Evolutionary conservation across 805 yeast genomes (phyloP).

Genomic region (Starmerella tilneyi): DNA sequence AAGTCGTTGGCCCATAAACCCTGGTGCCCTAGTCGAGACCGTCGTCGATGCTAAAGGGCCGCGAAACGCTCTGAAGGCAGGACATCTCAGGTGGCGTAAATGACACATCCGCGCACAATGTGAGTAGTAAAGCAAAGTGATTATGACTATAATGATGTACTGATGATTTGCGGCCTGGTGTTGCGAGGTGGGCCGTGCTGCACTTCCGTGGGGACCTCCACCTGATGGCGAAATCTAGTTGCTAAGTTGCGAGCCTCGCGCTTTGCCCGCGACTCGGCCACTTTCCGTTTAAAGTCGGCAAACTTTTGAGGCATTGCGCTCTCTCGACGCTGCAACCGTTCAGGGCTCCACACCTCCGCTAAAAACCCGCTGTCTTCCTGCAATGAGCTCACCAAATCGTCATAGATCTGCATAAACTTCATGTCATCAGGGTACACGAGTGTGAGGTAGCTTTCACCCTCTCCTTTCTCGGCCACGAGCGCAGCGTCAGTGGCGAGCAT

Average conservation of each 20-base stretch:
- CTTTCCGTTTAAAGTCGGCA: slow-evolving; percentile 3
- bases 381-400: background rate
- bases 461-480: slow-evolving; percentile 38
- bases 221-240: background rate
- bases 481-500: slow-evolving; percentile 38
- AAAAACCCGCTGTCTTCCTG: background rate
- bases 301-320: slow-evolving; percentile 1
- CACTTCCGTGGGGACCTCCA: background rate
- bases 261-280: background rate
- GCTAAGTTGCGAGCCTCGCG: background rate
- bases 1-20: background rate
- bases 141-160: too few relatives aligned
- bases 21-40: background rate
- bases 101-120: too few relatives aligned
- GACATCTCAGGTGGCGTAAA: too few relatives aligned
- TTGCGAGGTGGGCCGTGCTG: too few relatives aligned
- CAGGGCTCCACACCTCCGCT: slow-evolving; percentile 1
- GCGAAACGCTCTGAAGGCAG: background rate
- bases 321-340: background rate
- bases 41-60: background rate
- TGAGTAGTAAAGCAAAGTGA: too few relatives aligned
- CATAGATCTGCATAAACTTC: slow-evolving; percentile 36
- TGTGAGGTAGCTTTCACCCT: slow-evolving; percentile 43
- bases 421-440: slow-evolving; percentile 48
- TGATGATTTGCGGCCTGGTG: too few relatives aligned